These are phyloP conservation scores for Crotalaria pallida DNA, from an alignment of 306 rosid genomes.

Conservation along the genomic window DNA sequence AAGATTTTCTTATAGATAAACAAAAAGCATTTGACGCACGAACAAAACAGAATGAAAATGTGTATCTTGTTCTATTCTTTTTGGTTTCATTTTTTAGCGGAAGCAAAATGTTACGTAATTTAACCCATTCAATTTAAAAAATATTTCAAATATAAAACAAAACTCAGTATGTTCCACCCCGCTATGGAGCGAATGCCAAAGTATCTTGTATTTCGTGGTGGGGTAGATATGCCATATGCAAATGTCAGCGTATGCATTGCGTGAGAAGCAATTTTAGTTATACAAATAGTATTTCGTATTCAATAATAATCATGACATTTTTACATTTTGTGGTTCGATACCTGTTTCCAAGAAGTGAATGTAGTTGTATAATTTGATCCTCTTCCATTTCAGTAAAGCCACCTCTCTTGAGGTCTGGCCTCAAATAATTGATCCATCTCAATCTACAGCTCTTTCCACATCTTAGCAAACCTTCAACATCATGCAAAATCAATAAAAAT, in stretches of 20 bases:
- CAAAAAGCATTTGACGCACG: too few species aligned
- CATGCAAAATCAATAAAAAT: too few species aligned
- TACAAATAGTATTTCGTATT: background rate
- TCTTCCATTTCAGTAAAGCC: slow-evolving; percentile 82
- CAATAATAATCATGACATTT: background rate
- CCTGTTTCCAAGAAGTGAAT: slow-evolving; percentile 90
- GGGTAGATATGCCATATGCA: too few species aligned
- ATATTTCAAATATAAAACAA: too few species aligned
- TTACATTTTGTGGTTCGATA: slow-evolving; percentile 18
- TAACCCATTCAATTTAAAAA: too few species aligned
- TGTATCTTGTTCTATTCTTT: too few species aligned
- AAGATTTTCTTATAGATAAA: background rate
- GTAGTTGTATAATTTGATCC: slow-evolving; percentile 82
- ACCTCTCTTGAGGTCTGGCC: slow-evolving; percentile 98
- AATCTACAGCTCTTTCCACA: slow-evolving; percentile 97
- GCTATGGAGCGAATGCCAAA: background rate
- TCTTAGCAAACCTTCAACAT: slow-evolving; percentile 65
- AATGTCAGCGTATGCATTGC: background rate
- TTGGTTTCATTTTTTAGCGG: too few species aligned
- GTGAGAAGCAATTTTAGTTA: too few species aligned
- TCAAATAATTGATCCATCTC: slow-evolving; percentile 93
- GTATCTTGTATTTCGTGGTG: too few species aligned
- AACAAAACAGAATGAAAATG: too few species aligned
- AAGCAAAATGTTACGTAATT: too few species aligned
- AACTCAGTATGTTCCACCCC: too few species aligned